Percentiles rank a stretch among this genome's conserved stretches.
These are phyloP conservation scores for Zalaria obscura DNA, from an alignment of 2,329 filamentous ascomycete species.

Conservation along the genomic window DNA sequence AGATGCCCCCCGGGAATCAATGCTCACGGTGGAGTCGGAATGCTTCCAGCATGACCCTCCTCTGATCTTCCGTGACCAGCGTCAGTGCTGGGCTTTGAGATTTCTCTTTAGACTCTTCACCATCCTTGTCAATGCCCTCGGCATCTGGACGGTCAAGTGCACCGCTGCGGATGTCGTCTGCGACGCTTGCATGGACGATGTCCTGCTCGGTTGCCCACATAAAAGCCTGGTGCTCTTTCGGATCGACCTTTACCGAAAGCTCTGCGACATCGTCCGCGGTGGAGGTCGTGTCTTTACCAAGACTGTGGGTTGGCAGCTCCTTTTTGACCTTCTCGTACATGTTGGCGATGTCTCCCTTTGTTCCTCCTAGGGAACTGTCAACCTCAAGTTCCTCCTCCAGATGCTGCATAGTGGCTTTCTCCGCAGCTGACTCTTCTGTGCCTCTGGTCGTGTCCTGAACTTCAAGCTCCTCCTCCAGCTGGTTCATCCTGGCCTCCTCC, in stretches of 20 bases:
- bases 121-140: too few species aligned
- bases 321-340: neutral
- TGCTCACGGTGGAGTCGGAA: slow-evolving; percentile 6
- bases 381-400: neutral
- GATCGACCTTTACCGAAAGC: slow-evolving; percentile 12
- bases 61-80: slow-evolving; percentile 13
- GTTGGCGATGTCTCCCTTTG: neutral
- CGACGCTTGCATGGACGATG: slow-evolving; percentile 13
- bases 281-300: neutral
- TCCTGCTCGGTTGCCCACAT: slow-evolving; percentile 27
- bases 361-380: neutral
- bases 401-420: neutral
- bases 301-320: neutral
- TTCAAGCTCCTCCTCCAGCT: neutral
- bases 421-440: too few species aligned
- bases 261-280: too few species aligned
- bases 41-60: slow-evolving; percentile 5
- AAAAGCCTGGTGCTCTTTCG: slow-evolving; percentile 26
- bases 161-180: slow-evolving; percentile 3
- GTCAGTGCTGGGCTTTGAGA: slow-evolving; percentile 11
- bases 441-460: neutral
- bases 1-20: neutral
- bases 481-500: slow-evolving; percentile 1
- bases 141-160: too few species aligned
- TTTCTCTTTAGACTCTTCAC: too few species aligned